Percentiles rank a stretch among this genome's conserved stretches.
Conservation (phyloP, 1,284 basidiomycete species). For the Leccinum subspadiceum region DNA sequence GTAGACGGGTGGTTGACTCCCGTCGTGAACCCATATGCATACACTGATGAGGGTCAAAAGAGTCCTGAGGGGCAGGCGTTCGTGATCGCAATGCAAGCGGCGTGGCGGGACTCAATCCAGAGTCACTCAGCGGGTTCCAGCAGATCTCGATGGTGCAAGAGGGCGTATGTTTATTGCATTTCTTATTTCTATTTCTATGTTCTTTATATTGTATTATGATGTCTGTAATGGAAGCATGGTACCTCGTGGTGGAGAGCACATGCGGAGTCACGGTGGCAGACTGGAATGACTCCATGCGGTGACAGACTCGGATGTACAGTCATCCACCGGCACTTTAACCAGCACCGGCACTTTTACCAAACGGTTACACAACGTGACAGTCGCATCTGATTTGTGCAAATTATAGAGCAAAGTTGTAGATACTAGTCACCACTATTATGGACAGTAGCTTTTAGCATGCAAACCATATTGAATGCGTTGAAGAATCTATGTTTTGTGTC, state of each 20-base stretch:
- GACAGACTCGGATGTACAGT: no score
- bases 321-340: background rate
- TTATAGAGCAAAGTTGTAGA: no score
- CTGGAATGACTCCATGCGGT: no score
- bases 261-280: no score
- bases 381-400: no score
- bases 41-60: slow-evolving; percentile 43
- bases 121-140: background rate
- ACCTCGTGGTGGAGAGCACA: no score
- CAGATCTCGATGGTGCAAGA: background rate
- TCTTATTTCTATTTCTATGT: background rate
- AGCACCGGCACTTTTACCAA: slow-evolving; percentile 4
- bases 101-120: slow-evolving; percentile 54
- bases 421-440: no score
- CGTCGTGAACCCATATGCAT: slow-evolving; percentile 69
- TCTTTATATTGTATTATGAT: background rate
- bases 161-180: background rate
- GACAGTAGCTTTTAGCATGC: no score
- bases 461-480: no score
- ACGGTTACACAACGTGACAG: background rate
- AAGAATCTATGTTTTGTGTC: no score
- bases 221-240: no score
- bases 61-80: slow-evolving; percentile 72
- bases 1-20: slow-evolving; percentile 61
- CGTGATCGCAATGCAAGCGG: slow-evolving; percentile 66